phyloP scores from a whole-genome alignment of 805 yeast species.

The Hanseniaspora nectarophila region DNA sequence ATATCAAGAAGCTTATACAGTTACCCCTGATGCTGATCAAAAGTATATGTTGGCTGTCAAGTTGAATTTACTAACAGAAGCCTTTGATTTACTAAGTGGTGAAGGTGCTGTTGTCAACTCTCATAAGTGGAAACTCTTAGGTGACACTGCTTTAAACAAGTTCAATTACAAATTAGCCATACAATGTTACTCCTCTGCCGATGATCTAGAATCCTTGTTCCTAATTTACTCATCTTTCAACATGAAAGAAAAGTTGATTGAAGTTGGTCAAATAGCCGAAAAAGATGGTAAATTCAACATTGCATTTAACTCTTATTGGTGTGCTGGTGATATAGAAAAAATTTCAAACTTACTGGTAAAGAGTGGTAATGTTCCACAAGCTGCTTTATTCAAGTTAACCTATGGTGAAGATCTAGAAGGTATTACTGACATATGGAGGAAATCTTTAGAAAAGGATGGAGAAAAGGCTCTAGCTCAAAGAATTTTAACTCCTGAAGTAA shows the following conservation, averaged over 20 bases:
- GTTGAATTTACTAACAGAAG: slow-evolving; percentile 59
- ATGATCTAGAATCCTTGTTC: slow-evolving; percentile 71
- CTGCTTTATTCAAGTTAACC: slow-evolving; percentile 65
- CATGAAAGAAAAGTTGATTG: slow-evolving; percentile 45
- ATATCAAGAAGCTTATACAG: slow-evolving; percentile 66
- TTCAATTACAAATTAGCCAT: slow-evolving; percentile 78
- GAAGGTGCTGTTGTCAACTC: slow-evolving; percentile 34
- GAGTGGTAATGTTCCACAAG: slow-evolving; percentile 69
- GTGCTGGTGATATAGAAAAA: slow-evolving; percentile 53
- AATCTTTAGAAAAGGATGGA: slow-evolving; percentile 38
- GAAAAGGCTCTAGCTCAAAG: slow-evolving; percentile 51
- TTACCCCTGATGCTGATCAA: slow-evolving; percentile 81
- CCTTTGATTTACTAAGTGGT: slow-evolving; percentile 50
- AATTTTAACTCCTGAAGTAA: slow-evolving; percentile 26
- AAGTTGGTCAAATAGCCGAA: slow-evolving; percentile 56
- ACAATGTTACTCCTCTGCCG: slow-evolving; percentile 63
- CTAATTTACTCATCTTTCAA: slow-evolving; percentile 74
- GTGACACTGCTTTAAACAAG: slow-evolving; percentile 66
- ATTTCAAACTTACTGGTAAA: slow-evolving; percentile 55
- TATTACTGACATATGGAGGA: slow-evolving; percentile 58
- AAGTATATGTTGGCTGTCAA: slow-evolving; percentile 79
- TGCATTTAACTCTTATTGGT: slow-evolving; percentile 88
- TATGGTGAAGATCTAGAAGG: slow-evolving; percentile 44
- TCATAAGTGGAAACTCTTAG: slow-evolving; percentile 81
- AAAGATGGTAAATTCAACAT: slow-evolving; percentile 71